A percentile compares a stretch with the other conserved stretches of the same genome.
These are phyloP conservation scores for Cnidoscolus chayamansa DNA, from an alignment of 441 rosid genomes.

Conservation along the genomic window DNA sequence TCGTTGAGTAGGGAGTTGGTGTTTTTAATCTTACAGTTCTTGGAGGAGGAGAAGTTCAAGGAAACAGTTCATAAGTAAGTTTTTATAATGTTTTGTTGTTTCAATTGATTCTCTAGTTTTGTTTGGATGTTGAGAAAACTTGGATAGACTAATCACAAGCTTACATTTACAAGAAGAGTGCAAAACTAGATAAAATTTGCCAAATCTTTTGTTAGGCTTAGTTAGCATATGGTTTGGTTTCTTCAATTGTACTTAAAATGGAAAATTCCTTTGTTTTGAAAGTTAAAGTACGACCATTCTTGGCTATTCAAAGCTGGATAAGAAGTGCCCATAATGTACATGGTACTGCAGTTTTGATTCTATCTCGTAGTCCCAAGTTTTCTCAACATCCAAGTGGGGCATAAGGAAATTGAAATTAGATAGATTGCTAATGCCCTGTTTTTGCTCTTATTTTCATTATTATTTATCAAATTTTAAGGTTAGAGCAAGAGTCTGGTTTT, in stretches of 20 bases:
- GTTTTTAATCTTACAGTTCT: conserved; percentile 59
- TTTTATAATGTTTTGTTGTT: conserved; percentile 6
- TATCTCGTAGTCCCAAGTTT: neutral
- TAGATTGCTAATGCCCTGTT: neutral
- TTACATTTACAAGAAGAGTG: neutral
- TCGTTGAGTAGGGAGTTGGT: conserved; percentile 62
- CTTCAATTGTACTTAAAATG: neutral
- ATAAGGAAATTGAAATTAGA: conserved; percentile 1
- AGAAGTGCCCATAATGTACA: neutral
- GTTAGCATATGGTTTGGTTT: neutral
- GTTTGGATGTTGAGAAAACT: conserved; percentile 20
- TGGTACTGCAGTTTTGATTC: neutral
- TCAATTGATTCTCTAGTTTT: neutral
- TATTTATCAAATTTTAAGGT: conserved; percentile 1
- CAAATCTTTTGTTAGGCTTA: neutral
- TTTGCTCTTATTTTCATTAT: neutral
- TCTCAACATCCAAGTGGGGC: conserved; percentile 11
- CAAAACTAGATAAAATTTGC: neutral
- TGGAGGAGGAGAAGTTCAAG: conserved; percentile 60
- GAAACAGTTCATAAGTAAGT: conserved; percentile 54
- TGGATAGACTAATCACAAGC: neutral
- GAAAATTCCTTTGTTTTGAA: neutral
- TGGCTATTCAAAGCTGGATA: conserved; percentile 3
- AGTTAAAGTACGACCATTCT: neutral
- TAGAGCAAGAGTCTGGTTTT: conserved; percentile 80